phyloP scores from a whole-genome alignment of 106 monocot species.

The Agapanthus africanus region DNA sequence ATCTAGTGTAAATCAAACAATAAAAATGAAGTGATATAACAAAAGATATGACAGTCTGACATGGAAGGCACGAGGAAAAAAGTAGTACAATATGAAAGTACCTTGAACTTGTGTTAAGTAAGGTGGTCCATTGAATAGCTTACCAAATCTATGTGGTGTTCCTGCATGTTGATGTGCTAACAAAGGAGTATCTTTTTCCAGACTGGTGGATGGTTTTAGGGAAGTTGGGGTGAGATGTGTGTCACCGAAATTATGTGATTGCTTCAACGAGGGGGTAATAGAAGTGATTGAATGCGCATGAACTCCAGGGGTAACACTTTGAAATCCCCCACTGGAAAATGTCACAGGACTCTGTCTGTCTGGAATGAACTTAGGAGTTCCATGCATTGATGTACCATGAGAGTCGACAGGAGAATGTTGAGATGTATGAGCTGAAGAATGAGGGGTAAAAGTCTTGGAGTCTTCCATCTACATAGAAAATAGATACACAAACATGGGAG shows the following conservation, averaged over 20 bases:
- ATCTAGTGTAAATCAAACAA: not conserved
- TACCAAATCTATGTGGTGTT: constrained; percentile 27
- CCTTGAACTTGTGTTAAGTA: constrained; percentile 19
- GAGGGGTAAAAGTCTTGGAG: constrained; percentile 16
- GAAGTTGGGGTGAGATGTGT: constrained; percentile 11
- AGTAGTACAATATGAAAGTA: constrained; percentile 11
- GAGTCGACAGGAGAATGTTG: constrained; percentile 17
- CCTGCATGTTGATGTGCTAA: constrained; percentile 8
- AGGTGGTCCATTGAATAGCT: constrained; percentile 18
- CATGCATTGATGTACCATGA: constrained; percentile 25
- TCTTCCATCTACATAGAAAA: constrained; percentile 51
- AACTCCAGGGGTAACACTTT: constrained; percentile 17
- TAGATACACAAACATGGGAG: not conserved
- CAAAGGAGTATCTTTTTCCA: constrained; percentile 11
- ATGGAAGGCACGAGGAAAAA: too few relatives aligned
- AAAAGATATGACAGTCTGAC: too few relatives aligned
- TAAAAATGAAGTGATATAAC: not conserved
- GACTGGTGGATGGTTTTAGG: constrained; percentile 13
- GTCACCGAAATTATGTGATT: constrained; percentile 19
- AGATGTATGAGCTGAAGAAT: constrained; percentile 20
- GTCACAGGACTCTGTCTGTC: constrained; percentile 26
- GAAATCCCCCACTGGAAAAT: constrained; percentile 29
- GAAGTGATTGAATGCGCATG: constrained; percentile 22
- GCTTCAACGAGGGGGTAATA: constrained; percentile 23
- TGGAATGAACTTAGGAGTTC: constrained; percentile 31